Base-by-base conservation (phyloP, 2,329 filamentous ascomycete genomes). In the Verticillium tricorpus region DNA sequence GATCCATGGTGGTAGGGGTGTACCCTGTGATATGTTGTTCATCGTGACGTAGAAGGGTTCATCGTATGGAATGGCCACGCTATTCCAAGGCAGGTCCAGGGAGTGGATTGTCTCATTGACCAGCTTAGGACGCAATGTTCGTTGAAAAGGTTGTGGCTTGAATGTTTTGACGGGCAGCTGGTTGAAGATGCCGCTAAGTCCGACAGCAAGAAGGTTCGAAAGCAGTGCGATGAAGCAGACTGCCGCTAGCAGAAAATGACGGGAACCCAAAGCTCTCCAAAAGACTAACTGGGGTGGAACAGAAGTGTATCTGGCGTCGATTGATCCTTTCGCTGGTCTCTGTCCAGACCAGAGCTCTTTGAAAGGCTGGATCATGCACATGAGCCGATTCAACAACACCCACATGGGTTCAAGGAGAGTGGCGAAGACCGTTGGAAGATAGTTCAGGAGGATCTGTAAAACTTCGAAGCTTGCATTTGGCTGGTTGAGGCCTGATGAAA, bases 391-490 rank as follows among this genome's bases (percentile, higher is more conserved):
- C 0, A 89, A 61, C 0, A 87, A 67, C 0, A 85, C 71, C 80
- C 85, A 86, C 1, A 83, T 76, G 0, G 85, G 85, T 39, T 89
- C 85, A 0, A 87, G 73, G 0, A 86, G 59, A 0, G 85, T 87
- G 0, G 84, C 81, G 3, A 87, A 72, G 0, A 77, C 73, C 0
- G 83, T 86, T 0, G 85, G 85, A 0, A 87, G 69, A 57, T 86
- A 87, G 7, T 77, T 80, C 8, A 78, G 74, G 0, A 81, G 35
- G 0, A 81, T 40, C 4, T 78, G 75, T 0, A 74, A 61, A 0
- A 80, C 69, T 5, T 75, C 72, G 1, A 74, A 73, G 7, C 68
- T 76, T 0, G 65, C 34, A 0, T 68, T 70, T 1, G 76, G 77
- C 0, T 74, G 67, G 0, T 59, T 39, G 0, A 78, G 55, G 1